Base-by-base conservation (phyloP, 495 filamentous ascomycete genomes). In the Collariella sp. region DNA sequence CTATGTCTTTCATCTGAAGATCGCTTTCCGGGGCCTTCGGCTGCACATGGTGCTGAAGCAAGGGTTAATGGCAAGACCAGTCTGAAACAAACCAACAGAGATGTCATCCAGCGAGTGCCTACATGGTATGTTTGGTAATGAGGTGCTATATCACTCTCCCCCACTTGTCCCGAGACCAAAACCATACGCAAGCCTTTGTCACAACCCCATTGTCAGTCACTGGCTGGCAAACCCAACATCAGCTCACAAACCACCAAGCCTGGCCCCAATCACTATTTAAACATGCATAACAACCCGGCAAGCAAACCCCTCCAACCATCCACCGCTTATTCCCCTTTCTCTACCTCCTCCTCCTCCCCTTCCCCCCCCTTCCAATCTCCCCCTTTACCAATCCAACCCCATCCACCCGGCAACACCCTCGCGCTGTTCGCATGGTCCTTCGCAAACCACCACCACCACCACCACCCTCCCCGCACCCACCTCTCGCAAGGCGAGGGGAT, bases 381-480 rank as follows among this genome's bases (percentile, higher is more conserved):
- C 85, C 34, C 70, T 57, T 67, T 70, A 77, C 52, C 83, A 72
- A 62, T 87, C 81, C 1, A 58, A 65, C 2, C n/a, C 70, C 63
- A 57, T 85, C 85, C 48, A 86, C 86, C 10, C 19, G 81, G 79
- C 46, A 86, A 62, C n/a, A 85, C 68, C 64, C 74, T 68, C 55
- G 70, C 70, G 39, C 80, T 81, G 67, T 89, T 83, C 5, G 82
- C 84, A 74, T 89, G 86, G 41, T 80, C 79, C 24, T 67, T 63
- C 24, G 83, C 83, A 64, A 91, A 90, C 13, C n/a, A n/a, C n/a
- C n/a, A 78, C 79, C 39, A 88, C 66, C 66, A 74, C n/a, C 73
- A 39, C 76, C 72, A 50, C 81, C 72, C 33, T 67, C 74, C 6
- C 84, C 82, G 51, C 75, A 77, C 61, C 80, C 3, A 81, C 85